Percentiles rank a stretch among this genome's conserved stretches.
Conservation (phyloP, 768 basidiomycete genomes). For the Russula vinacea region DNA sequence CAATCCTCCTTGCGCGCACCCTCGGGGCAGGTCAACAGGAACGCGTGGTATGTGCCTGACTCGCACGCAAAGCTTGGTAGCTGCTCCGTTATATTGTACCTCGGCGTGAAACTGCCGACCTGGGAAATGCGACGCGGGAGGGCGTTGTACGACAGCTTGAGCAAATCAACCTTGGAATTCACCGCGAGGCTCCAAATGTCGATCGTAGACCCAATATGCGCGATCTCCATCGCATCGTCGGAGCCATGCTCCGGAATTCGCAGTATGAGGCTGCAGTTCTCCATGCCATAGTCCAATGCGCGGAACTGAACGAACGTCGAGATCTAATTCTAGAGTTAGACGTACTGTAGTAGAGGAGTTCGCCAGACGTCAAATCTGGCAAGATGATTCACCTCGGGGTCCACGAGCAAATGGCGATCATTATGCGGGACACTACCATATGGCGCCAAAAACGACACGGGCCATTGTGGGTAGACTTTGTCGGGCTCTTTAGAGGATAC, state of each 20-base stretch:
- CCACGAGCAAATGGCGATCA: conserved; percentile 16
- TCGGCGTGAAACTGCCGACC: conserved; percentile 8
- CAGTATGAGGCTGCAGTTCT: conserved; percentile 10
- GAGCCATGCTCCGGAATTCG: background rate
- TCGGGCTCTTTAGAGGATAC: conserved; percentile 14
- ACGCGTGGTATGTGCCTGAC: conserved; percentile 10
- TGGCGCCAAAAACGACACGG: conserved; percentile 14
- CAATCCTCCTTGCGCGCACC: conserved; percentile 12
- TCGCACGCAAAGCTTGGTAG: conserved; percentile 7
- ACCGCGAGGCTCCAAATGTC: conserved; percentile 8
- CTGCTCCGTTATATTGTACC: conserved; percentile 2
- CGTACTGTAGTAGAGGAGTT: background rate
- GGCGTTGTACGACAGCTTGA: background rate
- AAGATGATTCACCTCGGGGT: background rate
- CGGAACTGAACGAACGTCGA: conserved; percentile 20
- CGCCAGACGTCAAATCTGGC: background rate
- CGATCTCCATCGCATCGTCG: background rate
- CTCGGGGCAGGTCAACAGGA: conserved; percentile 2
- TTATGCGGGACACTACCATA: conserved; percentile 16
- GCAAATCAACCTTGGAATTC: conserved; percentile 2
- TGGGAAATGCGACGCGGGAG: conserved; percentile 3
- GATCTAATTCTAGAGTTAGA: background rate
- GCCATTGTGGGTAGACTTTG: conserved; percentile 16
- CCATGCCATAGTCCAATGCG: conserved; percentile 10
- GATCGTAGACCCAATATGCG: background rate